Evolutionary conservation across 495 filamentous ascomycete genomes (phyloP).

Genomic region (Daldinia grandis): DNA sequence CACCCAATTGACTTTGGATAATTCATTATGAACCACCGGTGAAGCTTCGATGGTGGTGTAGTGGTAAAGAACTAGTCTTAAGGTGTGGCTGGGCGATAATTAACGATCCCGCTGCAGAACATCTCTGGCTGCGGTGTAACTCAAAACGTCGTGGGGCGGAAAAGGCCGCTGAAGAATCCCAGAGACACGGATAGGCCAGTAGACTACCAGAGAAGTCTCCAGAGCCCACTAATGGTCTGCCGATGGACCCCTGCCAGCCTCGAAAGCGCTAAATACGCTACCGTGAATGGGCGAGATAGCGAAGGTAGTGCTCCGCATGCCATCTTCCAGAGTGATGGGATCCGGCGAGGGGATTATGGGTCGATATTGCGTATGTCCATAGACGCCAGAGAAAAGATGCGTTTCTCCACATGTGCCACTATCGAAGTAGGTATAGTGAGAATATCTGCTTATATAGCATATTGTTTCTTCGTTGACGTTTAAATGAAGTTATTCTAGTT

Average conservation of each 20-base stretch:
- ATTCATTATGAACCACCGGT: not conserved
- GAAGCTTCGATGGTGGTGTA: not conserved
- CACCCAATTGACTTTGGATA: not conserved
- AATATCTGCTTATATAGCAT: not conserved
- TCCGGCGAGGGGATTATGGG: not conserved
- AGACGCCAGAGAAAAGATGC: not conserved
- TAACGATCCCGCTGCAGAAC: conserved; percentile 7
- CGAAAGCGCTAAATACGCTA: conserved; percentile 18
- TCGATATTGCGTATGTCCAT: not conserved
- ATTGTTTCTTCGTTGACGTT: not conserved
- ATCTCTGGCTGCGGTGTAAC: not conserved
- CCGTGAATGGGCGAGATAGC: conserved; percentile 15
- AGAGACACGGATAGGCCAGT: not conserved
- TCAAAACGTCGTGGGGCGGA: not conserved
- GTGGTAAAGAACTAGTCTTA: not conserved
- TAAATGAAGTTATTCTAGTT: not conserved
- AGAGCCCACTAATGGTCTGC: conserved; percentile 9
- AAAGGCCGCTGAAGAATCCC: conserved; percentile 9
- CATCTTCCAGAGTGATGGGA: not conserved
- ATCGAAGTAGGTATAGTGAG: not conserved
- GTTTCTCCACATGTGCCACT: not conserved
- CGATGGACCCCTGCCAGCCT: not conserved
- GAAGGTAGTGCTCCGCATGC: not conserved
- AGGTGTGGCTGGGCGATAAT: not conserved
- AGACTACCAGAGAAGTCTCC: not conserved